phyloP scores from a whole-genome alignment of 1,284 basidiomycete species.

The Apiotrichum gamsii region DNA sequence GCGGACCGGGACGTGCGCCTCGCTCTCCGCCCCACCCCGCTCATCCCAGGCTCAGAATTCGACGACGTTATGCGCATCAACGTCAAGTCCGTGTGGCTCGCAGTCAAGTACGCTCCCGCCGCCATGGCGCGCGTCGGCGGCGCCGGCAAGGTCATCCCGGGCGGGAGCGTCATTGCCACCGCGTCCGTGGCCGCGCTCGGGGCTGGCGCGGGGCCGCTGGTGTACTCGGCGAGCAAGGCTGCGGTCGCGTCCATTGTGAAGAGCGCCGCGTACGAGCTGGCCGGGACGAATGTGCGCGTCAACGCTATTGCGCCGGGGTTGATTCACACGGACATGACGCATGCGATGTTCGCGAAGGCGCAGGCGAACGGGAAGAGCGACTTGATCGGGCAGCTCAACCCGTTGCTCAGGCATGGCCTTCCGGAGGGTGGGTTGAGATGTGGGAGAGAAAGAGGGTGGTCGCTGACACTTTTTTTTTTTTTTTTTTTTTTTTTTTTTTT shows the following conservation, averaged over 20 bases:
- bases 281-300: constrained; percentile 73
- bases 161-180: constrained; percentile 83
- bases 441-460: too few relatives aligned
- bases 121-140: constrained; percentile 72
- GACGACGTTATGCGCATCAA: constrained; percentile 75
- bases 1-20: neutral
- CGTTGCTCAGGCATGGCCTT: constrained; percentile 70
- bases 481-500: too few relatives aligned
- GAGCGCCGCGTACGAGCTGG: constrained; percentile 72
- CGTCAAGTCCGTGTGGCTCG: constrained; percentile 78
- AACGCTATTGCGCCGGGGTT: constrained; percentile 87
- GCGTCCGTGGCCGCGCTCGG: constrained; percentile 83
- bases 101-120: constrained; percentile 72
- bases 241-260: constrained; percentile 82
- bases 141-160: constrained; percentile 59
- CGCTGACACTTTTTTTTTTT: neutral
- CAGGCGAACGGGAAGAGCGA: constrained; percentile 61
- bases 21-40: neutral
- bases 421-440: constrained; percentile 24
- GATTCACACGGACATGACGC: constrained; percentile 78
- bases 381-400: constrained; percentile 82
- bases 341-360: constrained; percentile 65
- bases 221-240: constrained; percentile 86
- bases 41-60: constrained; percentile 54
- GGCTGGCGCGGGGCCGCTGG: constrained; percentile 75